Evolutionary conservation across 2,329 filamentous ascomycete genomes (phyloP).

Genomic region (Pseudogymnoascus pannorum): DNA sequence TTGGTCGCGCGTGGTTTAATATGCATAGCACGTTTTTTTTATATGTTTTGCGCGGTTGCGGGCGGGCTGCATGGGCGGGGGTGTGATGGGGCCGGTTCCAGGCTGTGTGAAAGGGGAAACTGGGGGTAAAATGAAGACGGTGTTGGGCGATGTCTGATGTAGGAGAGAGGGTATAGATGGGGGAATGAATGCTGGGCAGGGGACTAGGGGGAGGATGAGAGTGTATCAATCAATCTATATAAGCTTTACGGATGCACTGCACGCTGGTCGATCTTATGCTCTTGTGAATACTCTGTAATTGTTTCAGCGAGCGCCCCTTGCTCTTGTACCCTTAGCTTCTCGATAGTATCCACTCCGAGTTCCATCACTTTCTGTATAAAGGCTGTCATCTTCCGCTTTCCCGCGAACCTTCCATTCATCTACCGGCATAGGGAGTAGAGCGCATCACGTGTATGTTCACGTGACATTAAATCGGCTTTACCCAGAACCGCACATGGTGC

Average conservation of each 20-base stretch:
- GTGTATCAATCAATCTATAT: constrained; percentile 7
- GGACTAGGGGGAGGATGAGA: background rate
- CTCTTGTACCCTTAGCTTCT: background rate
- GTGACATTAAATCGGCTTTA: background rate
- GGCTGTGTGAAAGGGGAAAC: background rate
- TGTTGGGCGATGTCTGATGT: background rate
- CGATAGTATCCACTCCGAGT: background rate
- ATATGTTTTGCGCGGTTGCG: constrained; percentile 1
- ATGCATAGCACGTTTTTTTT: constrained; percentile 7
- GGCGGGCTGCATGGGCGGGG: background rate
- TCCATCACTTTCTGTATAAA: background rate
- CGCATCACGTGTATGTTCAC: background rate
- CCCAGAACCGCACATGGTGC: background rate
- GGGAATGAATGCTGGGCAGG: background rate
- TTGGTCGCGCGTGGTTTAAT: constrained; percentile 5
- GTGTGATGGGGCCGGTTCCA: background rate
- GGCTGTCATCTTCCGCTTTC: background rate
- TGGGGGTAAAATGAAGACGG: background rate
- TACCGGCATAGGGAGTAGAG: background rate
- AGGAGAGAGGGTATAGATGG: background rate
- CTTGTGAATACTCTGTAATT: background rate
- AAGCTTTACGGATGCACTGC: constrained; percentile 1
- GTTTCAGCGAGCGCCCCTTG: background rate
- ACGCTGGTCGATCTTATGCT: background rate
- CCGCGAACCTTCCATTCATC: background rate